A percentile compares a stretch with the other conserved stretches of the same genome.
Conservation (phyloP, 805 yeast species). For the Blastobotrys robertii region DNA sequence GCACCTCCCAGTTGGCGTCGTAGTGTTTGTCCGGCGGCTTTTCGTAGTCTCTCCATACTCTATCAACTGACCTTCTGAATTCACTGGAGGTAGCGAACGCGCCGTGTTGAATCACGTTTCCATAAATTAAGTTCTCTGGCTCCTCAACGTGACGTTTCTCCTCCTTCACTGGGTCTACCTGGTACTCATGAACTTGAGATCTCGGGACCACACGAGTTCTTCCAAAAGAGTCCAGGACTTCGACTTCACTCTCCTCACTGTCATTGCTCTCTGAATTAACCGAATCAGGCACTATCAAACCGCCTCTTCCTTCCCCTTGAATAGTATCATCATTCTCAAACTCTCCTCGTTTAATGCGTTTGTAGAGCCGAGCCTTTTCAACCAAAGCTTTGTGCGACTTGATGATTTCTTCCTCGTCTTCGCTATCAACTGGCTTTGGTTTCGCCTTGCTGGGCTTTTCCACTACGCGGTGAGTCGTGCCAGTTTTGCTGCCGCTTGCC, state of each 20-base stretch:
- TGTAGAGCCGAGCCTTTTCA: too few species aligned
- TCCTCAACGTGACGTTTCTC: too few species aligned
- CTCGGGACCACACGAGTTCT: conserved; percentile 14
- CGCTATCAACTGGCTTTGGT: too few species aligned
- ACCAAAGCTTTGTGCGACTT: too few species aligned
- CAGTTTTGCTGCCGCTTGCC: too few species aligned
- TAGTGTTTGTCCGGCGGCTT: conserved; percentile 10
- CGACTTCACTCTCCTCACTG: conserved; percentile 3
- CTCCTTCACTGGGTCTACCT: neutral
- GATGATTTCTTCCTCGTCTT: too few species aligned
- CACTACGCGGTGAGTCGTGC: too few species aligned
- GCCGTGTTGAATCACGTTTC: conserved; percentile 14
- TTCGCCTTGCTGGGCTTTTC: too few species aligned
- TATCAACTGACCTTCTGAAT: neutral
- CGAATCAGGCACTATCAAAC: too few species aligned
- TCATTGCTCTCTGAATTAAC: neutral
- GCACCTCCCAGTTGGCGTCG: conserved; percentile 18
- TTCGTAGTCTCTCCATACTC: neutral
- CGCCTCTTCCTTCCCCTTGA: too few species aligned
- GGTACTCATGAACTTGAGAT: conserved; percentile 2
- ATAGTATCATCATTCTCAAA: too few species aligned
- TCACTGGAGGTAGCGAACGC: conserved; percentile 8
- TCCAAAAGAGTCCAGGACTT: conserved; percentile 19
- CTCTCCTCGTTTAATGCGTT: too few species aligned
- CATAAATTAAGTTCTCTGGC: conserved; percentile 13